Evolutionary conservation across 140 eudicot genomes (phyloP), one percentile per base, ranked within the genome.

Genomic region (Bidens hawaiensis): DNA sequence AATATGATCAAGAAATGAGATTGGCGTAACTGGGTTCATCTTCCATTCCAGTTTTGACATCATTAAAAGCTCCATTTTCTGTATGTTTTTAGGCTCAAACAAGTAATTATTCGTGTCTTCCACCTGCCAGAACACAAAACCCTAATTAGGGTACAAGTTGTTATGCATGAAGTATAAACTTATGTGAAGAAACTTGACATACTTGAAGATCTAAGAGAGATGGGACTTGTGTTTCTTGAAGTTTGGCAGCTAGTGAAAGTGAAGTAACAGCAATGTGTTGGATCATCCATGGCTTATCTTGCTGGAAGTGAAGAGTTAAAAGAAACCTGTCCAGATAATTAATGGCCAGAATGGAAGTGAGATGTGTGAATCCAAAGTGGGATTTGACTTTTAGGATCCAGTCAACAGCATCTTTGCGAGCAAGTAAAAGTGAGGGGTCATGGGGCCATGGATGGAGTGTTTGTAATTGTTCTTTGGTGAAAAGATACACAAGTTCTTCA

Each of bases 11-110:
- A 90, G 83, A 77, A 86, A 90, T 28, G 97, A 83, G 25, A 90
- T 55, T 40, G 97, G 97, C 16, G 97, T 90, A 41, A 86, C 95
- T 61, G 90, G 90, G 52, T 90, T 83, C 97, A 87, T 83, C 81
- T 85, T 79, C 97, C 97, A 90, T 69, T 86, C 64, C 6, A 90
- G 84, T n/a, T 78, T 57, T 5, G 97, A 83, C 64, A 90, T 82
- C 60, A 90, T 81, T 69, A 90, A 62, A 54, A 90, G 86, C 83
- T 90, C 97, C 97, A 90, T 87, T 56, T 70, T 87, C 63, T 78
- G 90, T 24, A 87, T 78, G 48, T 78, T 84, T 52, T 83, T 87
- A 19, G 96, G 82, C 72, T 90, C 96, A 62, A 90, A 90, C 52
- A 79, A 72, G 64, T 77, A 77, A 40, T 70, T 75, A 15, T n/a